phyloP scores from a whole-genome alignment of 1,284 basidiomycete genomes.

The Golubevia pallescens region DNA sequence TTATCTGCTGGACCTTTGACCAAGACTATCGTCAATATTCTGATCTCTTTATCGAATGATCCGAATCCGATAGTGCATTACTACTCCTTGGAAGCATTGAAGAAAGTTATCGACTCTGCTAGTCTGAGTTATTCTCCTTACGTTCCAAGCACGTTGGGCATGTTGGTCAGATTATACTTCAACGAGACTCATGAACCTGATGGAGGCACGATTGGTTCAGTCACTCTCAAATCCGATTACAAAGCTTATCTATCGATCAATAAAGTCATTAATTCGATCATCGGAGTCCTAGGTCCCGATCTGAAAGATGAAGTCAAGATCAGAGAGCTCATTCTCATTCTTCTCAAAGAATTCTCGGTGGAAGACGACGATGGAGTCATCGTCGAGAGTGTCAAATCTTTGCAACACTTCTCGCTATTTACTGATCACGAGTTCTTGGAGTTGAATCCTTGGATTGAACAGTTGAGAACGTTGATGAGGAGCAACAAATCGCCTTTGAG shows the following conservation, averaged over 20 bases:
- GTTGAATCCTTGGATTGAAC: slow-evolving; percentile 32
- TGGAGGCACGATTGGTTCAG: slow-evolving; percentile 78
- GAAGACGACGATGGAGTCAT: slow-evolving; percentile 87
- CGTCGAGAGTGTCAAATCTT: slow-evolving; percentile 92
- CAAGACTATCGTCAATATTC: slow-evolving; percentile 93
- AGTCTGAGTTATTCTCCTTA: slow-evolving; percentile 89
- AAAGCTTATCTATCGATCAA: slow-evolving; percentile 91
- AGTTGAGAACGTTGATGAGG: slow-evolving; percentile 31
- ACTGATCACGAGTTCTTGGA: slow-evolving; percentile 76
- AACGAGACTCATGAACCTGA: slow-evolving; percentile 92
- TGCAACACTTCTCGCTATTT: slow-evolving; percentile 96
- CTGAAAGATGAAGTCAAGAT: slow-evolving; percentile 86
- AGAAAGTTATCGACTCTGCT: slow-evolving; percentile 86
- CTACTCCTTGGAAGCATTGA: slow-evolving; percentile 84
- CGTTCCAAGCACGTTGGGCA: slow-evolving; percentile 84
- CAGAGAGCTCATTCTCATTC: slow-evolving; percentile 78
- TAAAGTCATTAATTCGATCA: slow-evolving; percentile 87
- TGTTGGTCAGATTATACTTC: slow-evolving; percentile 88
- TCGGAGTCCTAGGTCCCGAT: slow-evolving; percentile 93
- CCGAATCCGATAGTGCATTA: slow-evolving; percentile 96
- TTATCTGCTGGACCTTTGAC: slow-evolving; percentile 90
- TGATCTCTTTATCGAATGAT: slow-evolving; percentile 93
- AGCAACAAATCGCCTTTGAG: slow-evolving; percentile 74
- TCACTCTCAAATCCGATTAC: slow-evolving; percentile 86
- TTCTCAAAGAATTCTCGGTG: slow-evolving; percentile 82